phyloP scores from a whole-genome alignment of 2,329 filamentous ascomycete species.

The Microdochium nivale region DNA sequence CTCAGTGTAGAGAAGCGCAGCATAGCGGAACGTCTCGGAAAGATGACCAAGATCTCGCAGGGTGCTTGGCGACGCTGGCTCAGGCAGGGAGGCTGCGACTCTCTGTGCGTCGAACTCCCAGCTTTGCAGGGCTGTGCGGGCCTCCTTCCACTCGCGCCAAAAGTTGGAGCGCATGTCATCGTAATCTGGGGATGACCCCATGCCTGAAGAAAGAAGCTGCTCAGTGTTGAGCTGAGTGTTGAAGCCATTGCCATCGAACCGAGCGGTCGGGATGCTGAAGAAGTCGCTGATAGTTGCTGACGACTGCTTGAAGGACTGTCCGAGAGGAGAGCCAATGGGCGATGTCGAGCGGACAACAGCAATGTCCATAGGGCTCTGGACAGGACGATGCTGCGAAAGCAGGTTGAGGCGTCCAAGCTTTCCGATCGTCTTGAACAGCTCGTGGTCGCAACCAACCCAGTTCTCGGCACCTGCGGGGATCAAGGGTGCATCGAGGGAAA shows the following conservation, averaged over 20 bases:
- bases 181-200: slow-evolving; percentile 33
- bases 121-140: slow-evolving; percentile 65
- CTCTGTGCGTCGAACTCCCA: slow-evolving; percentile 65
- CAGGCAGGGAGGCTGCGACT: slow-evolving; percentile 40
- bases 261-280: slow-evolving; percentile 43
- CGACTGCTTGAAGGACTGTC: slow-evolving; percentile 30
- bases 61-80: slow-evolving; percentile 47
- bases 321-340: slow-evolving; percentile 30
- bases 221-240: slow-evolving; percentile 46
- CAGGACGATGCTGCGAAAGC: slow-evolving; percentile 61
- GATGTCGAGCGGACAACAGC: slow-evolving; percentile 21
- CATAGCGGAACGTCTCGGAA: slow-evolving; percentile 84
- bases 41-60: slow-evolving; percentile 70
- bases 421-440: slow-evolving; percentile 78
- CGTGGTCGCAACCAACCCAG: slow-evolving; percentile 76
- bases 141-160: slow-evolving; percentile 80
- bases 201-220: slow-evolving; percentile 34
- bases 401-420: slow-evolving; percentile 79
- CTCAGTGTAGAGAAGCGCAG: slow-evolving; percentile 82
- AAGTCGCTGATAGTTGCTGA: slow-evolving; percentile 33
- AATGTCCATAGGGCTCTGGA: slow-evolving; percentile 28
- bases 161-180: slow-evolving; percentile 59
- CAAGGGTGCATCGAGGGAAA: slow-evolving; percentile 36
- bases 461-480: slow-evolving; percentile 65
- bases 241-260: slow-evolving; percentile 62